Conservation (phyloP, 331 rosid species). For the Acacia concinna region DNA sequence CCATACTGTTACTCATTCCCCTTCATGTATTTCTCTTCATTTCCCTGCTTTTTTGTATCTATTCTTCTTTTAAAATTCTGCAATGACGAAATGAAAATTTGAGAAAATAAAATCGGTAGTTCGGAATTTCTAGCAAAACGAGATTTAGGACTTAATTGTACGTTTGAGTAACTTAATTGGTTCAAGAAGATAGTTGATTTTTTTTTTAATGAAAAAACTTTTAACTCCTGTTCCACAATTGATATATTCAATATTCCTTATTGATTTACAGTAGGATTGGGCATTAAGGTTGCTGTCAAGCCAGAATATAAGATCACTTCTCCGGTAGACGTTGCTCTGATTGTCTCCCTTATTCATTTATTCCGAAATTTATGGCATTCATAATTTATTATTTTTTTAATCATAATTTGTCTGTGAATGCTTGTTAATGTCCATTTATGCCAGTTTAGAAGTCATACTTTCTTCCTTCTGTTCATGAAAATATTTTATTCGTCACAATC, state of each 20-base stretch:
- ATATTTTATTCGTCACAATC: not conserved
- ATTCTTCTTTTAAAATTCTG: not conserved
- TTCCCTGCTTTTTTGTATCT: not conserved
- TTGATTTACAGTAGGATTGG: constrained; percentile 56
- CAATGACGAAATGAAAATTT: not conserved
- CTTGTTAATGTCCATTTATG: not conserved
- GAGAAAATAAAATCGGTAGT: not conserved
- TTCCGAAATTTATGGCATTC: not conserved
- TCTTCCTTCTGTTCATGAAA: not conserved
- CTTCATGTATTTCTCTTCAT: constrained; percentile 36
- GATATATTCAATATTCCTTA: not conserved
- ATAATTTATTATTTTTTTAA: not conserved
- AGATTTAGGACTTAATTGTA: not conserved
- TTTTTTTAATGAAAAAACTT: not conserved
- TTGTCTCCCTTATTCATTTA: not conserved
- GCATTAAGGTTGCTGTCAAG: constrained; percentile 53
- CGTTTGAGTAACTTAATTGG: not conserved
- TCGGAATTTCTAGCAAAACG: not conserved
- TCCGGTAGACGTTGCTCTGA: constrained; percentile 44
- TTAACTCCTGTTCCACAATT: not conserved
- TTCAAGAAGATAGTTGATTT: not conserved
- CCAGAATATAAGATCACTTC: constrained; percentile 63
- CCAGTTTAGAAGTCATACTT: not conserved
- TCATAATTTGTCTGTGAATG: not conserved
- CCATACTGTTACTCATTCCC: constrained; percentile 39